Evolutionary conservation across 1,139 yeast genomes (phyloP).

Genomic region (Blastobotrys ciferrii): DNA sequence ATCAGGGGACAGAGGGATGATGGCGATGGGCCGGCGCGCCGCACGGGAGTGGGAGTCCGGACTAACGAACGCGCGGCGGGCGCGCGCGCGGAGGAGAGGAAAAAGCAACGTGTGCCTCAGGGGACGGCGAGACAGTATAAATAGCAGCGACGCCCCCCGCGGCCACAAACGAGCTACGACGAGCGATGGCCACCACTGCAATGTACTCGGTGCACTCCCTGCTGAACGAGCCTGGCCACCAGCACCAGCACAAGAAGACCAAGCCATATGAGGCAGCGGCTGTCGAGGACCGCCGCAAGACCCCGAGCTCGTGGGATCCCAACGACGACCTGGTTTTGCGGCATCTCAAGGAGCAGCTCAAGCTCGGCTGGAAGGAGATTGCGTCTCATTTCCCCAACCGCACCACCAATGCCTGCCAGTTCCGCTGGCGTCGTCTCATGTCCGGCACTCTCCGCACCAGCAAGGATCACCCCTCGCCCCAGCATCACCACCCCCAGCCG

Average conservation of each 20-base stretch:
- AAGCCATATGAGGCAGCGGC: background rate
- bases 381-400: slow-evolving; percentile 66
- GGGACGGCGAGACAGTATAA: background rate
- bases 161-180: too few species aligned
- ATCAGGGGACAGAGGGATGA: too few species aligned
- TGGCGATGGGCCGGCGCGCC: too few species aligned
- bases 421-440: slow-evolving; percentile 71
- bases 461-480: slow-evolving; percentile 11
- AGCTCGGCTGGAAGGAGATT: slow-evolving; percentile 80
- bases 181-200: background rate
- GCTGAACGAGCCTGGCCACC: background rate
- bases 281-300: slow-evolving; percentile 31
- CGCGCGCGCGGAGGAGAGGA: background rate
- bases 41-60: background rate
- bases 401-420: slow-evolving; percentile 82
- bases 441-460: slow-evolving; percentile 41
- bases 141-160: background rate
- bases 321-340: slow-evolving; percentile 67
- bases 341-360: slow-evolving; percentile 68
- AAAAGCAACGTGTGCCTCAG: background rate
- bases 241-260: background rate
- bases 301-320: slow-evolving; percentile 78
- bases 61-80: too few species aligned
- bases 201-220: slow-evolving; percentile 1
- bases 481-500: slow-evolving; percentile 12